Conservation (phyloP, 2,329 filamentous ascomycete species). For the Hypoxylon rubiginosum region DNA sequence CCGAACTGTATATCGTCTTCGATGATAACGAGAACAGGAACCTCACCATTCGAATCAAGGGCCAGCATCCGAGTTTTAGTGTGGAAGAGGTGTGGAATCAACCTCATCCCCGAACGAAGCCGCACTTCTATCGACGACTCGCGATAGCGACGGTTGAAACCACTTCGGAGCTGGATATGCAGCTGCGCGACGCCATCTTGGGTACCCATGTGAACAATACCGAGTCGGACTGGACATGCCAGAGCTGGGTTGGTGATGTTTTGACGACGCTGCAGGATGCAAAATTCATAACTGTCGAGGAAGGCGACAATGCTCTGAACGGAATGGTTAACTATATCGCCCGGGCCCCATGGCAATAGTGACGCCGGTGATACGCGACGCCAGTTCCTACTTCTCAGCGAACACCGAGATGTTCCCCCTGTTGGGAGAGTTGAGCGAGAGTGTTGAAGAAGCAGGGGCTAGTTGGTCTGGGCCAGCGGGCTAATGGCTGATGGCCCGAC, state of each 20-base stretch:
- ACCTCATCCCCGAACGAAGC: conserved; percentile 44
- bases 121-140: conserved; percentile 48
- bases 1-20: conserved; percentile 49
- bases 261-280: conserved; percentile 49
- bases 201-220: conserved; percentile 46
- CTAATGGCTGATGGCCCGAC: conserved; percentile 10
- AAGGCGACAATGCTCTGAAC: conserved; percentile 50
- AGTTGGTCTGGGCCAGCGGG: conserved; percentile 15
- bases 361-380: conserved; percentile 4
- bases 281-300: conserved; percentile 48
- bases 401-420: conserved; percentile 17
- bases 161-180: conserved; percentile 41
- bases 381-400: conserved; percentile 21
- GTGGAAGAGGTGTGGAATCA: conserved; percentile 47
- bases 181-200: conserved; percentile 46
- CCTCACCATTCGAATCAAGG: conserved; percentile 50
- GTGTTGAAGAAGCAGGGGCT: conserved; percentile 19
- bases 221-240: conserved; percentile 48
- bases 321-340: conserved; percentile 51
- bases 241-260: conserved; percentile 50
- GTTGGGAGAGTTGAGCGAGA: conserved; percentile 2
- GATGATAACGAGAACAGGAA: conserved; percentile 49
- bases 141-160: conserved; percentile 47
- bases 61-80: conserved; percentile 46
- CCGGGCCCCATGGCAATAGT: conserved; percentile 48